These are phyloP conservation scores for Aspergillus biplanus DNA, from an alignment of 495 filamentous ascomycete species.

Conservation along the genomic window DNA sequence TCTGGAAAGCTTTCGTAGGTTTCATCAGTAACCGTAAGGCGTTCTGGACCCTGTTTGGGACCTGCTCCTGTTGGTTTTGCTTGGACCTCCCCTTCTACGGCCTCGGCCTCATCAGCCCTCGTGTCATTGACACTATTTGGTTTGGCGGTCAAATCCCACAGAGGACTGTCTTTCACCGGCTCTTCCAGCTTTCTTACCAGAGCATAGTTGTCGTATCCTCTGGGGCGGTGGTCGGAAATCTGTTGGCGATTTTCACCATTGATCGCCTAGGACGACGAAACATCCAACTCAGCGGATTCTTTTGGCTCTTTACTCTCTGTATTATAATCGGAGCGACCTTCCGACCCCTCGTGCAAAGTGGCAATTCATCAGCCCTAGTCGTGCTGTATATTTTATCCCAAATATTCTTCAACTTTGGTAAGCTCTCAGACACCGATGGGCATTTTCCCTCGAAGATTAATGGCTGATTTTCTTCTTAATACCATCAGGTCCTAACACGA, in stretches of 20 bases:
- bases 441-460: background rate
- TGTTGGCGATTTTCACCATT: constrained; percentile 15
- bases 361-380: constrained; percentile 11
- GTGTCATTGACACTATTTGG: constrained; percentile 19
- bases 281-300: constrained; percentile 20
- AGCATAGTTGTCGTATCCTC: constrained; percentile 21
- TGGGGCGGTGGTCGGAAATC: constrained; percentile 16
- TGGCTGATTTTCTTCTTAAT: background rate
- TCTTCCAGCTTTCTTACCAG: constrained; percentile 10
- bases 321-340: constrained; percentile 17
- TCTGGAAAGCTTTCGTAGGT: constrained; percentile 7
- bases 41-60: constrained; percentile 12
- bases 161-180: constrained; percentile 4
- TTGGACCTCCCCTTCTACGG: constrained; percentile 21
- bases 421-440: background rate
- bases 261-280: constrained; percentile 18
- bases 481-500: constrained; percentile 18
- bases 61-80: constrained; percentile 20
- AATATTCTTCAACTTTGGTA: constrained; percentile 24
- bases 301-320: constrained; percentile 16
- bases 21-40: background rate
- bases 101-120: constrained; percentile 17
- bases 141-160: background rate
- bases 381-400: constrained; percentile 19
- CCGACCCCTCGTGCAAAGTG: background rate